phyloP scores from a whole-genome alignment of 1,284 basidiomycete species.

The Kwoniella shivajii region DNA sequence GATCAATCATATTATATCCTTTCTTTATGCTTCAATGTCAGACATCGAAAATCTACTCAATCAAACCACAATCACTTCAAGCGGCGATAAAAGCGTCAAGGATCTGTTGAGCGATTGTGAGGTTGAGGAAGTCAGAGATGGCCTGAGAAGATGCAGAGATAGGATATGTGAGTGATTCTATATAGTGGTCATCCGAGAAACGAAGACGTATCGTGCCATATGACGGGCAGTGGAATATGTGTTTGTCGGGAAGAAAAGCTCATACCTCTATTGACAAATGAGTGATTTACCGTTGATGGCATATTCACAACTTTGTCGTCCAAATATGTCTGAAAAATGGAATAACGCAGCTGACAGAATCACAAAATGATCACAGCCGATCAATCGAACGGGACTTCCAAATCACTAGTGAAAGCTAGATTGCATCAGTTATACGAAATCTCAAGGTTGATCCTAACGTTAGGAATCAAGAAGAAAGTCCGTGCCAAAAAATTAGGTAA shows the following conservation, averaged over 20 bases:
- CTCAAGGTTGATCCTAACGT: constrained; percentile 2
- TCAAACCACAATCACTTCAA: background rate
- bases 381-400: constrained; percentile 12
- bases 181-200: no score
- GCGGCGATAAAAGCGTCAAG: constrained; percentile 1
- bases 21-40: constrained; percentile 22
- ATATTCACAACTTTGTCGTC: background rate
- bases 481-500: constrained; percentile 6
- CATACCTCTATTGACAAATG: background rate
- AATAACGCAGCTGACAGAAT: no score
- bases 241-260: no score
- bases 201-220: no score
- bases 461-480: constrained; percentile 5
- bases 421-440: constrained; percentile 20
- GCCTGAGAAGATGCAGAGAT: constrained; percentile 8
- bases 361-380: constrained; percentile 17
- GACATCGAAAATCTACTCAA: constrained; percentile 18
- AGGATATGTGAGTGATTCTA: constrained; percentile 18
- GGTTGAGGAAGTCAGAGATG: constrained; percentile 7
- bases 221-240: no score
- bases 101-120: constrained; percentile 12
- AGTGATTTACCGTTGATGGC: background rate
- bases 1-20: constrained; percentile 14
- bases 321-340: no score
- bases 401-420: constrained; percentile 13